A percentile compares a stretch with the other conserved stretches of the same genome.
Conservation (phyloP, 2,329 filamentous ascomycete species). For the Xylaria sp. region DNA sequence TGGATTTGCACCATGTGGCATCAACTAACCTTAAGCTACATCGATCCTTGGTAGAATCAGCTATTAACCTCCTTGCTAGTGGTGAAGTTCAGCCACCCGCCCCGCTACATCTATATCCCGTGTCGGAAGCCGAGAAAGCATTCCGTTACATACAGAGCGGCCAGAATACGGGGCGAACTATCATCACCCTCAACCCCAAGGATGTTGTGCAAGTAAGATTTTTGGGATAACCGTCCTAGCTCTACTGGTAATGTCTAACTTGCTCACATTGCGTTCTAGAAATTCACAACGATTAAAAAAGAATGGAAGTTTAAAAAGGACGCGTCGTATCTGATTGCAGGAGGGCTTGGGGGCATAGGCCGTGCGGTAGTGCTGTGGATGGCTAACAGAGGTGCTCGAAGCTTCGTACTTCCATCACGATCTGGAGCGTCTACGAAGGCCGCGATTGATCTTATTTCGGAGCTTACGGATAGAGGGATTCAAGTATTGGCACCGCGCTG, state of each 20-base stretch:
- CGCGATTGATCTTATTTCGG: slow-evolving; percentile 31
- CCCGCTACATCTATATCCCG: slow-evolving; percentile 17
- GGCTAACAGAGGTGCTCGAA: slow-evolving; percentile 44
- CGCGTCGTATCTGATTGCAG: slow-evolving; percentile 49
- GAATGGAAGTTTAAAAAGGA: slow-evolving; percentile 27
- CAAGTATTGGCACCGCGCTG: background rate
- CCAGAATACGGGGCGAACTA: slow-evolving; percentile 28
- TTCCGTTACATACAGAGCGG: slow-evolving; percentile 34
- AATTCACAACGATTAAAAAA: background rate
- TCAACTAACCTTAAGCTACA: background rate
- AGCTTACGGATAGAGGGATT: slow-evolving; percentile 21
- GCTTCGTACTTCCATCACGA: slow-evolving; percentile 47
- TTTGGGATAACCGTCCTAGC: background rate
- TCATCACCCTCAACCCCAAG: slow-evolving; percentile 9
- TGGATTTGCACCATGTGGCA: slow-evolving; percentile 33
- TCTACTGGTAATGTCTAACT: background rate
- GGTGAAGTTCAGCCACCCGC: background rate
- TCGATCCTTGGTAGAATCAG: background rate
- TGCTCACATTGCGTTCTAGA: background rate
- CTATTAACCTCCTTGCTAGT: slow-evolving; percentile 4
- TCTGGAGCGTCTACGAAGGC: slow-evolving; percentile 28
- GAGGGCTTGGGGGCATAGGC: slow-evolving; percentile 50
- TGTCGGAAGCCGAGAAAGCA: slow-evolving; percentile 26
- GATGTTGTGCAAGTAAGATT: background rate
- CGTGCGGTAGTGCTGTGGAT: slow-evolving; percentile 43